These are phyloP conservation scores for Physcomitrium patens DNA, from an alignment of 225 moss, liverwort and hornwort species.

Conservation along the genomic window DNA sequence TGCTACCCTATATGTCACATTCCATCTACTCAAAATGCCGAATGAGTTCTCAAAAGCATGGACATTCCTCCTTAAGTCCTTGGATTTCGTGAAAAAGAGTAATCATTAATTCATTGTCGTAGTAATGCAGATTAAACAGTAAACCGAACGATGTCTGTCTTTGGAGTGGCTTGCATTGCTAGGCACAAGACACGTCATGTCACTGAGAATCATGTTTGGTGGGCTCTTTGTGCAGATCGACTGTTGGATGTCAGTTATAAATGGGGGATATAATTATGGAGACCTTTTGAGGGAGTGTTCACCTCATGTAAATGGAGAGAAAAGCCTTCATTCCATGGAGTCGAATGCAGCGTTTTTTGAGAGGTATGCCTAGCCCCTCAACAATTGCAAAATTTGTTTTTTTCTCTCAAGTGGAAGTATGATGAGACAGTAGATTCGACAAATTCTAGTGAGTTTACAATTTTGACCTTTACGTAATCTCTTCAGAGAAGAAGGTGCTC, in stretches of 20 bases:
- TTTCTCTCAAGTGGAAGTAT: neutral
- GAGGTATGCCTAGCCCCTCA: slow-evolving; percentile 28
- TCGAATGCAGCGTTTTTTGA: slow-evolving; percentile 53
- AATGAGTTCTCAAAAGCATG: slow-evolving; percentile 13
- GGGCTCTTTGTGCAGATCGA: slow-evolving; percentile 64
- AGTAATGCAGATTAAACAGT: slow-evolving; percentile 7
- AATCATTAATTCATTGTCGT: slow-evolving; percentile 6
- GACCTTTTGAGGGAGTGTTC: slow-evolving; percentile 57
- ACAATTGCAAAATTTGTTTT: neutral
- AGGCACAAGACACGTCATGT: neutral
- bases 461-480: slow-evolving; percentile 17
- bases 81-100: neutral
- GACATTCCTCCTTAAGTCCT: neutral
- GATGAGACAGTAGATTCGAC: neutral
- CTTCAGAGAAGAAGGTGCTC: slow-evolving; percentile 59
- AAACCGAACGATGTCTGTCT: slow-evolving; percentile 3
- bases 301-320: slow-evolving; percentile 61
- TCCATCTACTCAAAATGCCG: neutral
- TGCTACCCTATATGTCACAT: neutral
- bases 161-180: neutral
- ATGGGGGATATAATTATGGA: slow-evolving; percentile 61
- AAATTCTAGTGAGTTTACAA: neutral
- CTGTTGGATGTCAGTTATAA: slow-evolving; percentile 84
- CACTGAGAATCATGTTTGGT: neutral
- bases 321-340: slow-evolving; percentile 59